Evolutionary conservation across 176 grass and related monocot species (phyloP), one percentile per base, ranked within the genome.

Genomic region (Carex pumila): DNA sequence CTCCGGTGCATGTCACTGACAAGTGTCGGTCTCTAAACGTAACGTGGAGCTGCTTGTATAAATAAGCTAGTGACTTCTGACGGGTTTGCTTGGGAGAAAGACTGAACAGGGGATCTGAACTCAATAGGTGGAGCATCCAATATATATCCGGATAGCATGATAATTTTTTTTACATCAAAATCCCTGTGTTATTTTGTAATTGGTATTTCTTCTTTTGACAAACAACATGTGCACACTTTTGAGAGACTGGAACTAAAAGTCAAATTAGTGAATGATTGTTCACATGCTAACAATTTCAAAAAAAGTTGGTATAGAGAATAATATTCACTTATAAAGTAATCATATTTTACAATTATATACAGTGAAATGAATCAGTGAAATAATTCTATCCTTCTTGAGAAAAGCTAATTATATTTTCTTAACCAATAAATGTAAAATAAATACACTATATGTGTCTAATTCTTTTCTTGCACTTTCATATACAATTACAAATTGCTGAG

Each of bases 371-470:
- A 73, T 25, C 7, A 22, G 7, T 49, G 3, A 19, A 59, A 59
- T 5, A 67, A 36, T 25, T 13, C 9, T 7, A 50, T 29, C 45
- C 2, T 47, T 74, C 39, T 70, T 52, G 21, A 25, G 10, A 3
- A 73, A 74, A 25, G 19, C 41, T 74, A 9, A 49, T 25, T 67
- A 72, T 11, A 59, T 78, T 14, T 39, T 32, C 9, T 50, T 76
- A 8, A 19, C 25, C 32, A 25, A 41, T 1, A 49, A 19, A 75
- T 41, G 7, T 25, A 52, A 7, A 13, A 61, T 21, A 72, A 47
- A 77, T 53, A 59, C n/a, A 37, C 34, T 8, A 76, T 76, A 21
- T 47, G 32, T 84, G 39, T 77, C 43, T 75, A 65, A 59, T 83
- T 0, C 8, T 15, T 37, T 52, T 10, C 12, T 13, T 32, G 25